phyloP scores from a whole-genome alignment of 2,329 filamentous ascomycete genomes.

The Ophioceras dolichostomum region DNA sequence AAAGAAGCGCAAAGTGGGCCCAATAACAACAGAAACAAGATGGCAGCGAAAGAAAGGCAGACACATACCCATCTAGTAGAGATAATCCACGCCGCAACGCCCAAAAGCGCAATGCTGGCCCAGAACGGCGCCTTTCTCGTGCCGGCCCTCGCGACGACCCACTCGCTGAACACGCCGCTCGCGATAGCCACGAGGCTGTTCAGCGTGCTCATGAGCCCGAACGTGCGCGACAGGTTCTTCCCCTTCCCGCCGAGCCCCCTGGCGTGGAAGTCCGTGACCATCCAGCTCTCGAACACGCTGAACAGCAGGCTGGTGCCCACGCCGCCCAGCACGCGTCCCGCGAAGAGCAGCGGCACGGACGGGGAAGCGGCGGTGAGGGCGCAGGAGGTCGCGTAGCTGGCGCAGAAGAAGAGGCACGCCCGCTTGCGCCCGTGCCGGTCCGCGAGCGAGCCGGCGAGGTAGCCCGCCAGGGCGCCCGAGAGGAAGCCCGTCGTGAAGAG shows the following conservation, averaged over 20 bases:
- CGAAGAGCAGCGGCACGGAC: slow-evolving; percentile 29
- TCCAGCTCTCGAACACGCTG: slow-evolving; percentile 46
- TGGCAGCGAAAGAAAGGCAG: not conserved
- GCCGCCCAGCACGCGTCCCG: slow-evolving; percentile 36
- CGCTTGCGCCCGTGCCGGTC: slow-evolving; percentile 36
- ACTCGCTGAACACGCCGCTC: slow-evolving; percentile 35
- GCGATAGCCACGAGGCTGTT: slow-evolving; percentile 41
- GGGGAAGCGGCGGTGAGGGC: slow-evolving; percentile 20
- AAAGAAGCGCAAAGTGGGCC: not conserved
- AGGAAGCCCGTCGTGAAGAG: slow-evolving; percentile 32
- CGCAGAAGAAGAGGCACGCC: slow-evolving; percentile 43
- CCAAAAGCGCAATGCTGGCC: slow-evolving; percentile 24
- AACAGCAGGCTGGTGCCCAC: slow-evolving; percentile 40
- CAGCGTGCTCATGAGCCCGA: slow-evolving; percentile 34
- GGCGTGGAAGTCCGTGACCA: slow-evolving; percentile 41
- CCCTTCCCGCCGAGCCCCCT: slow-evolving; percentile 24
- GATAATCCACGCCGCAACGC: slow-evolving; percentile 29
- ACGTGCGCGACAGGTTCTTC: slow-evolving; percentile 32
- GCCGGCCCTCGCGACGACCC: slow-evolving; percentile 29
- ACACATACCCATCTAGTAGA: slow-evolving; percentile 30
- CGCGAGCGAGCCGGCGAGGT: slow-evolving; percentile 32
- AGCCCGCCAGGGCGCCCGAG: slow-evolving; percentile 28
- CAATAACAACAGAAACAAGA: not conserved
- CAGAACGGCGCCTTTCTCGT: slow-evolving; percentile 37
- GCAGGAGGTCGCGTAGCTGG: slow-evolving; percentile 38